Conservation (phyloP, 306 rosid genomes). For the Dryas drummondii region DNA sequence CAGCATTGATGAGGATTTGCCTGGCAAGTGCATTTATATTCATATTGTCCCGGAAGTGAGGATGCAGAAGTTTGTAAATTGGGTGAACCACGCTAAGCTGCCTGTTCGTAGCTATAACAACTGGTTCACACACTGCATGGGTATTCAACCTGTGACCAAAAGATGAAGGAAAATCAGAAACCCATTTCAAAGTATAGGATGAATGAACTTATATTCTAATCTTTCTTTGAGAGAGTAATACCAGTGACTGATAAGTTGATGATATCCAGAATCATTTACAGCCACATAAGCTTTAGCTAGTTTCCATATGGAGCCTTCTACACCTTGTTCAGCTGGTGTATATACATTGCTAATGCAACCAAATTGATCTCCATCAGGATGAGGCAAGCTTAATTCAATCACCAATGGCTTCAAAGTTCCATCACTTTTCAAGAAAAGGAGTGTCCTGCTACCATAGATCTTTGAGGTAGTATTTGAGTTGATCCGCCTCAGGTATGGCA, state of each 20-base stretch:
- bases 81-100: slow-evolving; percentile 44
- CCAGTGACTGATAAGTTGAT: slow-evolving; percentile 72
- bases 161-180: neutral
- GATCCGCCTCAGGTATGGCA: slow-evolving; percentile 55
- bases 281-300: slow-evolving; percentile 64
- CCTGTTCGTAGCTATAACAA: slow-evolving; percentile 46
- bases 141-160: slow-evolving; percentile 52
- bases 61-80: slow-evolving; percentile 37
- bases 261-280: slow-evolving; percentile 59
- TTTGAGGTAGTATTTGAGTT: slow-evolving; percentile 39
- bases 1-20: slow-evolving; percentile 39
- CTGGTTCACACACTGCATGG: slow-evolving; percentile 69
- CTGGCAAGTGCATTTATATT: slow-evolving; percentile 42
- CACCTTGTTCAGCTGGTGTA: slow-evolving; percentile 48
- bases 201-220: neutral
- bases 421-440: slow-evolving; percentile 52
- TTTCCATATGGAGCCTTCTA: slow-evolving; percentile 47
- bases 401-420: slow-evolving; percentile 66
- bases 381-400: slow-evolving; percentile 56
- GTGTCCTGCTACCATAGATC: slow-evolving; percentile 56
- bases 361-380: slow-evolving; percentile 37
- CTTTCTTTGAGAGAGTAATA: slow-evolving; percentile 20
- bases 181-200: neutral
- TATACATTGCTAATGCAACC: slow-evolving; percentile 54
- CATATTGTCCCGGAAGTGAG: slow-evolving; percentile 51